Percentiles rank a stretch among this genome's conserved stretches.
These are phyloP conservation scores for Populus deltoides DNA, from an alignment of 345 rosid species.

Conservation along the genomic window DNA sequence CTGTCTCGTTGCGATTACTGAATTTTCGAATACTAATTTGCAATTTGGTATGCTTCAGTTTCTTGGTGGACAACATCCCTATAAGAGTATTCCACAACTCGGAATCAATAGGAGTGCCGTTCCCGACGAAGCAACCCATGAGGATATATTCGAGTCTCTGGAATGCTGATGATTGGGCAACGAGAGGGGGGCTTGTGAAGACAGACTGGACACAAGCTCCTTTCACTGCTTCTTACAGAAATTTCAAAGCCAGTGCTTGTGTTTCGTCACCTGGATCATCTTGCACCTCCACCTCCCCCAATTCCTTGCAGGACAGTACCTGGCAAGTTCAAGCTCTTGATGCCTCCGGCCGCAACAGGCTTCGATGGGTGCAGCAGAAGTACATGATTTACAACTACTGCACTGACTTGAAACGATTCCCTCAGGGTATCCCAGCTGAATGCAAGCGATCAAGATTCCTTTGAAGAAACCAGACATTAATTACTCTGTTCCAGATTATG, in stretches of 20 bases:
- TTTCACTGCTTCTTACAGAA: conserved; percentile 1
- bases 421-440: conserved; percentile 5
- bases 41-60: not conserved
- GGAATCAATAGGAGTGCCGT: conserved; percentile 4
- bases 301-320: not conserved
- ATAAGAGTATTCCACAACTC: conserved; percentile 12
- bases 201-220: conserved; percentile 17
- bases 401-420: conserved; percentile 1
- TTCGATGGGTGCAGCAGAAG: conserved; percentile 10
- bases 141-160: conserved; percentile 7
- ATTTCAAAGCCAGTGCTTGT: conserved; percentile 3
- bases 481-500: not conserved
- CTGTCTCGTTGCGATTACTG: not conserved
- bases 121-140: conserved; percentile 15
- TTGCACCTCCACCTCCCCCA: not conserved
- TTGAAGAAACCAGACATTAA: not conserved
- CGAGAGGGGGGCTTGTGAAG: conserved; percentile 13
- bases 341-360: conserved; percentile 3
- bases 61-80: conserved; percentile 13
- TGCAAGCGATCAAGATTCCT: conserved; percentile 13
- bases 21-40: not conserved
- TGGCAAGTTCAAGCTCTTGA: conserved; percentile 8
- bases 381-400: conserved; percentile 17
- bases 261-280: not conserved
- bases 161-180: conserved; percentile 19